Evolutionary conservation across 2,329 filamentous ascomycete genomes (phyloP).

Genomic region (Botryotinia calthae): DNA sequence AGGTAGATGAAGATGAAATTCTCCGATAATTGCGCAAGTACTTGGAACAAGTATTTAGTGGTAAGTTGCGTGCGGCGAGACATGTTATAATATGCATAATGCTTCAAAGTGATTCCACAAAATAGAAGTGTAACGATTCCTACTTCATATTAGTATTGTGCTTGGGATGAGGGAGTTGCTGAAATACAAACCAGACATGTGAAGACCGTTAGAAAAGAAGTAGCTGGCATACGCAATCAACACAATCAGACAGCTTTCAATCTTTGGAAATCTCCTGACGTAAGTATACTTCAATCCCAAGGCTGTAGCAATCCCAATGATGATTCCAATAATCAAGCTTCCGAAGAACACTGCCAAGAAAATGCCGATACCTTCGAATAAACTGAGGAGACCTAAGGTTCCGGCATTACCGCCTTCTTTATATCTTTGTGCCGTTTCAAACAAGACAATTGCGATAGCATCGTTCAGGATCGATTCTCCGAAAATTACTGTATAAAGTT

Average conservation of each 20-base stretch:
- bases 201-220: conserved; percentile 93
- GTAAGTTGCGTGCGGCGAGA: conserved; percentile 94
- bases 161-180: background rate
- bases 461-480: conserved; percentile 98
- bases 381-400: conserved; percentile 72
- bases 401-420: conserved; percentile 68
- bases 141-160: conserved; percentile 16
- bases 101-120: conserved; percentile 96
- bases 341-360: conserved; percentile 97
- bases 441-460: conserved; percentile 96
- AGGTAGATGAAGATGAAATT: conserved; percentile 99
- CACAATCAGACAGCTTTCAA: conserved; percentile 91
- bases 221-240: conserved; percentile 95
- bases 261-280: conserved; percentile 88
- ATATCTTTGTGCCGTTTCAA: conserved; percentile 95
- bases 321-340: conserved; percentile 82
- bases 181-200: conserved; percentile 80
- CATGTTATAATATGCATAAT: conserved; percentile 99
- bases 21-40: conserved; percentile 90
- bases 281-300: conserved; percentile 92
- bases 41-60: conserved; percentile 95
- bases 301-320: conserved; percentile 84
- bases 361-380: conserved; percentile 88
- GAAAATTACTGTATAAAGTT: conserved; percentile 98
- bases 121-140: conserved; percentile 89